Base-by-base conservation (phyloP, 305 asterid genomes). In the Salvia sclarea region DNA sequence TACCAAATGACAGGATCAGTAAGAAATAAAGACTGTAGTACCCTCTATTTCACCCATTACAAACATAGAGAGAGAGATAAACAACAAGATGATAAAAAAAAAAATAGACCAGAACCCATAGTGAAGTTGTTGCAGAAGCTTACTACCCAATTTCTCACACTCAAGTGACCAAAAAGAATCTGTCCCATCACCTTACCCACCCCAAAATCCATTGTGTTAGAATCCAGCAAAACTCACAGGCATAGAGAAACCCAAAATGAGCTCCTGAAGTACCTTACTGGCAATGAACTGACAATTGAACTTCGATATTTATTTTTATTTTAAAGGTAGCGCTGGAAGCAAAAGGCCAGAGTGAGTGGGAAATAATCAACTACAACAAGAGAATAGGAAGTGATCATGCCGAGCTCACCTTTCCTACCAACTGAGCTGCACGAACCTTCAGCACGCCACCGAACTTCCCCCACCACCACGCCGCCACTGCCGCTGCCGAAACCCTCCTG, bases 401-500 rank as follows among this genome's bases (percentile, higher is more conserved):
- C 18, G 68, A 66, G 40, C 73, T 71, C 56, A 75, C 85, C 80
- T 38, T 69, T 72, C 45, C 68, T 17, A 72, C 75, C 82, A 49
- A 70, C 81, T 7, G 77, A 68, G 45, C 79, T 64, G 69, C 79
- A 64, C 14, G 77, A 77, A 44, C 73, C 77, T 61, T 74, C 82
- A 44, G 66, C 44, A 44, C 60, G 80, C 72, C 70, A 66, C 54
- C 79, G 79, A 54, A 69, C 80, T 40, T 75, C 79, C 71, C 71
- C 76, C 67, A 62, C 81, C 72, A 57, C 72, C 53, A 59, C 81
- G 13, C 81, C 76, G 7, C 80, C 75, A 17, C 79, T 61, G 35
- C 80, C 75, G 22, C 82, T 60, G 41, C 74, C 77, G 22, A 84
- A 81, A 62, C 86, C 86, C 79, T 86, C 87, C 38, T 71, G 58